phyloP scores from a whole-genome alignment of 2,329 filamentous ascomycete genomes.

The Beauveria medogensis region DNA sequence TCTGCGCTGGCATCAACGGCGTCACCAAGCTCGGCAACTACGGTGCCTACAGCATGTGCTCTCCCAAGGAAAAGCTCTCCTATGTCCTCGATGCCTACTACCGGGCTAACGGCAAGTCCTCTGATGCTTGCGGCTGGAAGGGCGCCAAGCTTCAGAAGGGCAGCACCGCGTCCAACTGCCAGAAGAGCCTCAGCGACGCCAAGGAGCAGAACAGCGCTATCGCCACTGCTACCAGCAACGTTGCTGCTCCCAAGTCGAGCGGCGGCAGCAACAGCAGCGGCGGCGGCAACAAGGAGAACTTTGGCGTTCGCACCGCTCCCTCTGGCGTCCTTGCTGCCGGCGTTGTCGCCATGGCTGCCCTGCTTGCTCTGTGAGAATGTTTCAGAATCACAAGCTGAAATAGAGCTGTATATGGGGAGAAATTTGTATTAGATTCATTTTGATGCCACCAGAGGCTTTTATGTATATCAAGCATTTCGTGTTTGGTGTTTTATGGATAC shows the following conservation, averaged over 20 bases:
- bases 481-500: slow-evolving; percentile 13
- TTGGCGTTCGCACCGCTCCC: slow-evolving; percentile 27
- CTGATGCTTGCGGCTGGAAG: slow-evolving; percentile 61
- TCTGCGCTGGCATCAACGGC: slow-evolving; percentile 60
- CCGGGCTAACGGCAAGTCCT: slow-evolving; percentile 42
- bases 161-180: slow-evolving; percentile 45
- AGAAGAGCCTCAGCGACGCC: slow-evolving; percentile 51
- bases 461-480: slow-evolving; percentile 12
- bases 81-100: slow-evolving; percentile 42
- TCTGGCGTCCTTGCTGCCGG: slow-evolving; percentile 39
- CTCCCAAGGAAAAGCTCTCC: slow-evolving; percentile 59
- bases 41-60: slow-evolving; percentile 74
- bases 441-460: slow-evolving; percentile 7
- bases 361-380: slow-evolving; percentile 37
- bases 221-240: slow-evolving; percentile 36
- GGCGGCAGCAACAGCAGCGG: slow-evolving; percentile 14
- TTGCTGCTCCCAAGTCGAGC: slow-evolving; percentile 23
- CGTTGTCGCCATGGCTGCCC: slow-evolving; percentile 39
- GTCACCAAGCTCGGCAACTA: slow-evolving; percentile 62
- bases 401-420: neutral
- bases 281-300: slow-evolving; percentile 22
- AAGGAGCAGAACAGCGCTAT: slow-evolving; percentile 45
- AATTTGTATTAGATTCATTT: slow-evolving; percentile 8
- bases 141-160: slow-evolving; percentile 52
- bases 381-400: neutral